A percentile compares a stretch with the other conserved stretches of the same genome.
Conservation (phyloP, 257 asterid genomes). For the Ilex aquifolium region DNA sequence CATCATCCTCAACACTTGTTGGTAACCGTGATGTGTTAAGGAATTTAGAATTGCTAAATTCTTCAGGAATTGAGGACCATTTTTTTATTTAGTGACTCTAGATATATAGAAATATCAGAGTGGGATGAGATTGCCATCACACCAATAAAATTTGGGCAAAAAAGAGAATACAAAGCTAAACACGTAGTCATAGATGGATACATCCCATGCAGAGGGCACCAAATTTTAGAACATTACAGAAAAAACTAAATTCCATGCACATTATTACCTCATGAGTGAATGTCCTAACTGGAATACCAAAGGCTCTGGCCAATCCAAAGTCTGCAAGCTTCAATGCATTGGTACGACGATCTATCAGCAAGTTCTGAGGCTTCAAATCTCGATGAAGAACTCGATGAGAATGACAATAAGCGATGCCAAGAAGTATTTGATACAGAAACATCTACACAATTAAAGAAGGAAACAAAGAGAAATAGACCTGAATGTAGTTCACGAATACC, state of each 20-base stretch:
- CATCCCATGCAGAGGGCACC: background rate
- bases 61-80: too few species aligned
- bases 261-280: slow-evolving; percentile 75
- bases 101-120: too few species aligned
- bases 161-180: too few species aligned
- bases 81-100: too few species aligned
- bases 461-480: too few species aligned
- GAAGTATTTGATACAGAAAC: slow-evolving; percentile 79
- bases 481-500: too few species aligned
- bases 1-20: too few species aligned
- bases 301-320: slow-evolving; percentile 96
- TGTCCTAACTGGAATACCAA: slow-evolving; percentile 93
- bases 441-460: slow-evolving; percentile 26
- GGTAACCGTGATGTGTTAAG: too few species aligned
- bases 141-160: too few species aligned
- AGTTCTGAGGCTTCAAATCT: slow-evolving; percentile 93
- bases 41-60: too few species aligned
- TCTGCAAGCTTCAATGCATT: slow-evolving; percentile 90
- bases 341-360: slow-evolving; percentile 80
- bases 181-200: background rate
- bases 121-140: too few species aligned
- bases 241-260: background rate
- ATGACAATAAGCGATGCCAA: slow-evolving; percentile 91
- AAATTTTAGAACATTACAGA: background rate
- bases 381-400: slow-evolving; percentile 93